Conservation (phyloP, 192 early-diverging fungal species). For the Blastocladiella britannica region DNA sequence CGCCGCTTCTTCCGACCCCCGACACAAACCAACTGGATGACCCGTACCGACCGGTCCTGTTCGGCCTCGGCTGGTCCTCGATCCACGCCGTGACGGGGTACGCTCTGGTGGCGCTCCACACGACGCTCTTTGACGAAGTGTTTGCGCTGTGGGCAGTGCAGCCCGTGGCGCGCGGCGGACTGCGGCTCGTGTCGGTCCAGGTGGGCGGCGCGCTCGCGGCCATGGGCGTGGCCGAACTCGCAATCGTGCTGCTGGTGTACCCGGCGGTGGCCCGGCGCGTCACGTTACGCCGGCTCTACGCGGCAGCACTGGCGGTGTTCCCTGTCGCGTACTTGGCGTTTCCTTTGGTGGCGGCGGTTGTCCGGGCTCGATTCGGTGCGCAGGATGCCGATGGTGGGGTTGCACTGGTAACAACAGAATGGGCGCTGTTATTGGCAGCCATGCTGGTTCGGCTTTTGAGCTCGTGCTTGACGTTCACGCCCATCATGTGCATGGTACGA, state of each 20-base stretch:
- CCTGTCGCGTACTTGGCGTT: constrained; percentile 16
- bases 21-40: too few relatives aligned
- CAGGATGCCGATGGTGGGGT: constrained; percentile 6
- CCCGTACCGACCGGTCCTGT: too few relatives aligned
- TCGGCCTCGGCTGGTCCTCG: too few relatives aligned
- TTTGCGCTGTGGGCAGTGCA: constrained; percentile 19
- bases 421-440: constrained; percentile 3
- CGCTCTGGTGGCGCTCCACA: constrained; percentile 18
- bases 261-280: constrained; percentile 13
- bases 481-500: constrained; percentile 29
- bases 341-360: constrained; percentile 14
- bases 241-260: constrained; percentile 22
- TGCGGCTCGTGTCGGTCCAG: constrained; percentile 17
- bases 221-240: constrained; percentile 18
- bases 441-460: constrained; percentile 9
- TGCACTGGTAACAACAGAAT: constrained; percentile 1
- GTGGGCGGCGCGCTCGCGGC: constrained; percentile 19
- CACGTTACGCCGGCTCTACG: constrained; percentile 13
- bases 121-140: constrained; percentile 29
- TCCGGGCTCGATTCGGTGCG: too few relatives aligned
- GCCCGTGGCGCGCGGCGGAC: constrained; percentile 15
- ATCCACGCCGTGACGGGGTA: constrained; percentile 2
- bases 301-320: constrained; percentile 13
- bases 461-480: constrained; percentile 19
- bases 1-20: not conserved